phyloP scores from a whole-genome alignment of 1,139 yeast genomes.

The Suhomyces coccinellae region DNA sequence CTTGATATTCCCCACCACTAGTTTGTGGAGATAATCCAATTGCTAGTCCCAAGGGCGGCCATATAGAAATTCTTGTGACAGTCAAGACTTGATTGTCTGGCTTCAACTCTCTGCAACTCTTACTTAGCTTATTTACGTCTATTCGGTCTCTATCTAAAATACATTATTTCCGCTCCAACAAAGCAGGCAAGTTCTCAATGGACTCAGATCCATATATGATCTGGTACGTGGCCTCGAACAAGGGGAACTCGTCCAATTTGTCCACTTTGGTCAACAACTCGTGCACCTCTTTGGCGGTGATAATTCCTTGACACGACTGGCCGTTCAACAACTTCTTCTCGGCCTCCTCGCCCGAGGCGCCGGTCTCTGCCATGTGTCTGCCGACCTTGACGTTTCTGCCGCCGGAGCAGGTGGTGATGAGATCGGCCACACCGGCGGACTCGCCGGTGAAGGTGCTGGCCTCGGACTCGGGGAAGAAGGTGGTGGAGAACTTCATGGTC shows the following conservation, averaged over 20 bases:
- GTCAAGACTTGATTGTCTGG: too few species aligned
- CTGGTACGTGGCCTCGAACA: constrained; percentile 51
- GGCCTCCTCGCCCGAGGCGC: constrained; percentile 43
- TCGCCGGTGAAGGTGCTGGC: constrained; percentile 45
- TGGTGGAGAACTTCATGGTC: constrained; percentile 42
- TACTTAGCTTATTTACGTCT: background rate
- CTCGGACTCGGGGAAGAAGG: constrained; percentile 44
- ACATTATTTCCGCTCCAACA: constrained; percentile 27
- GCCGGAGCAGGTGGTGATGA: constrained; percentile 51
- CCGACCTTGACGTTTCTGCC: constrained; percentile 53
- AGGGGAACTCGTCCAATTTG: constrained; percentile 41
- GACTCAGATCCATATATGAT: constrained; percentile 44
- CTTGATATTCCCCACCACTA: too few species aligned
- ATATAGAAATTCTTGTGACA: too few species aligned
- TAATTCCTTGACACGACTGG: constrained; percentile 52
- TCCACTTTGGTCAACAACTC: constrained; percentile 40
- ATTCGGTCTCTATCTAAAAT: constrained; percentile 5
- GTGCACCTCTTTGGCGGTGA: constrained; percentile 51
- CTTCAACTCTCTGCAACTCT: too few species aligned
- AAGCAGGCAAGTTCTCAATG: constrained; percentile 43
- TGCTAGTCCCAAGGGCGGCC: too few species aligned
- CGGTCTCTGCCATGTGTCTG: constrained; percentile 49
- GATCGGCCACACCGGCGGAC: constrained; percentile 54
- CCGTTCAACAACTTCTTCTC: constrained; percentile 50
- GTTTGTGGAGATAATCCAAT: too few species aligned